Conservation (phyloP, 352 stramenopile genomes). For the Globisporangium abappressorium region DNA sequence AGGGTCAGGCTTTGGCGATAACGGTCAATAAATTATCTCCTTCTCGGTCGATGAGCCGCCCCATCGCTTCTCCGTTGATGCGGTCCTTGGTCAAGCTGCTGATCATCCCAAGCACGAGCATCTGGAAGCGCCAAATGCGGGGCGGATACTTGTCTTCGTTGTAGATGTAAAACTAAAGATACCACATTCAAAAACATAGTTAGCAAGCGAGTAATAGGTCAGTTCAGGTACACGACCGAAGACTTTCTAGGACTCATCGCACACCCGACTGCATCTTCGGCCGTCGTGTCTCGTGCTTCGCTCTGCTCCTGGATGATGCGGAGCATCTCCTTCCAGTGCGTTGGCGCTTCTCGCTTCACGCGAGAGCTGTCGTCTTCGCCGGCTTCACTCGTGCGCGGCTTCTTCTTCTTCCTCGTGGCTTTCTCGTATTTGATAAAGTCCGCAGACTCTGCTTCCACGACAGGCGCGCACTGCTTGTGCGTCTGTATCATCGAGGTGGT, state of each 20-base stretch:
- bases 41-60: slow-evolving; percentile 57
- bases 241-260: neutral
- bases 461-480: neutral
- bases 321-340: slow-evolving; percentile 54
- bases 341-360: slow-evolving; percentile 19
- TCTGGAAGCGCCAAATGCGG: slow-evolving; percentile 84
- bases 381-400: slow-evolving; percentile 20
- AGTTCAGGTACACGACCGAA: neutral
- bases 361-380: neutral
- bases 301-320: slow-evolving; percentile 61
- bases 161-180: slow-evolving; percentile 20
- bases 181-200: neutral
- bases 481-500: neutral
- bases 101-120: slow-evolving; percentile 95
- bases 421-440: neutral
- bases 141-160: slow-evolving; percentile 34
- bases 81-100: slow-evolving; percentile 96
- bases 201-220: neutral
- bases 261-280: slow-evolving; percentile 35
- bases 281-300: slow-evolving; percentile 44
- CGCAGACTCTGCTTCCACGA: neutral
- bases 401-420: slow-evolving; percentile 22
- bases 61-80: slow-evolving; percentile 71
- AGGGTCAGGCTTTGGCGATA: neutral
- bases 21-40: slow-evolving; percentile 11